These are phyloP conservation scores for Tolypocladium tropicale DNA, from an alignment of 2,329 filamentous ascomycete species.

Conservation along the genomic window DNA sequence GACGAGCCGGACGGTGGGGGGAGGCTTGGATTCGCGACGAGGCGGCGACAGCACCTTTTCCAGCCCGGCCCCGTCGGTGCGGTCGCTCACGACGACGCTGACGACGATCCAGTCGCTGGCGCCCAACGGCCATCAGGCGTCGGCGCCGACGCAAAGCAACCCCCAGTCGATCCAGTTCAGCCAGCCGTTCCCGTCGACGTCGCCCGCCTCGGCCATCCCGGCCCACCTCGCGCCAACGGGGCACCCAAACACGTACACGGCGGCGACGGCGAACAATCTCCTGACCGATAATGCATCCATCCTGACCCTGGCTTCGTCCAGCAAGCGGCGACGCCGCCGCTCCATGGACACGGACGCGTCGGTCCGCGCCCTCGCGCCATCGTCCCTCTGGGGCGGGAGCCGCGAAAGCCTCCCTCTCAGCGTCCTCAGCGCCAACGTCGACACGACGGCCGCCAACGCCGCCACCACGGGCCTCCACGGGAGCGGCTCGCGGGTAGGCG, in stretches of 20 bases:
- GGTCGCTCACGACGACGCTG: conserved; percentile 71
- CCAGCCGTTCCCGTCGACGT: conserved; percentile 53
- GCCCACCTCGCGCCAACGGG: conserved; percentile 50
- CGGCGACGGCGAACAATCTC: conserved; percentile 73
- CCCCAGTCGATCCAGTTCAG: conserved; percentile 49
- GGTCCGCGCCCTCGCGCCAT: conserved; percentile 73
- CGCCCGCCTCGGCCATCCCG: conserved; percentile 63
- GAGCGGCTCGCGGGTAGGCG: conserved; percentile 28
- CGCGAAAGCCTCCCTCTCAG: conserved; percentile 71
- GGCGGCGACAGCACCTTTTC: conserved; percentile 72
- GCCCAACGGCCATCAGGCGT: conserved; percentile 36
- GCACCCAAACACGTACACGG: conserved; percentile 62
- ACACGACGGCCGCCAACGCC: conserved; percentile 33
- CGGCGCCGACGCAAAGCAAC: conserved; percentile 24
- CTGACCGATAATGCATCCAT: conserved; percentile 81
- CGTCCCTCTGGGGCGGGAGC: conserved; percentile 71
- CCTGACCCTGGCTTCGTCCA: conserved; percentile 72
- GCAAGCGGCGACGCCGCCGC: conserved; percentile 64
- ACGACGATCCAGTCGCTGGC: conserved; percentile 75
- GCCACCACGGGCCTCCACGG: conserved; percentile 44
- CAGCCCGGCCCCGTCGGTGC: conserved; percentile 70
- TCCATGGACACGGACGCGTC: conserved; percentile 82
- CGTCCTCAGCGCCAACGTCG: conserved; percentile 63
- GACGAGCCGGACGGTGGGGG: conserved; percentile 60
- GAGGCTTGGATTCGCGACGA: conserved; percentile 55